phyloP scores from a whole-genome alignment of 805 yeast species.

The Starmerella apis region DNA sequence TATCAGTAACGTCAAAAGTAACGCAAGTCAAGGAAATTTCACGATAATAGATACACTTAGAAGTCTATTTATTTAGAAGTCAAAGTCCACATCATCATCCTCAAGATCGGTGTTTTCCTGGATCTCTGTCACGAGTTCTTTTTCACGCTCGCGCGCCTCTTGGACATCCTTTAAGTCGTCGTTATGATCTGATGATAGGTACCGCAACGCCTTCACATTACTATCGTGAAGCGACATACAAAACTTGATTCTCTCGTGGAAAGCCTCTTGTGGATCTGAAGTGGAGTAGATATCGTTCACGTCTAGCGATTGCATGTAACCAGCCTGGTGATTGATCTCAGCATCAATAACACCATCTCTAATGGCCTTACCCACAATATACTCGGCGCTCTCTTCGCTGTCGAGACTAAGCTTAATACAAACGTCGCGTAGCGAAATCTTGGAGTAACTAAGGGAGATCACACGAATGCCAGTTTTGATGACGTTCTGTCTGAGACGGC shows the following conservation, averaged over 20 bases:
- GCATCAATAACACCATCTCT: constrained; percentile 98
- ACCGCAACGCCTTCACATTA: constrained; percentile 88
- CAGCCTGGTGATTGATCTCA: constrained; percentile 76
- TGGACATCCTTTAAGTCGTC: constrained; percentile 43
- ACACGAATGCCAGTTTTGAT: constrained; percentile 95
- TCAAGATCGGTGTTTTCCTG: constrained; percentile 37
- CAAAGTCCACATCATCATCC: constrained; percentile 35
- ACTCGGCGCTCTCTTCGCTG: constrained; percentile 91
- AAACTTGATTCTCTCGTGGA: constrained; percentile 87
- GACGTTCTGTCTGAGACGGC: constrained; percentile 89
- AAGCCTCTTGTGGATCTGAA: constrained; percentile 70
- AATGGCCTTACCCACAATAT: constrained; percentile 91
- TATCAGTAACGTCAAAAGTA: no score
- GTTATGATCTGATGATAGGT: constrained; percentile 50
- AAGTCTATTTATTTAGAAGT: constrained; percentile 21
- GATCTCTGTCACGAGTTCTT: constrained; percentile 38
- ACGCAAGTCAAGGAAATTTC: no score
- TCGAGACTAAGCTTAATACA: constrained; percentile 87
- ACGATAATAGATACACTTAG: background rate
- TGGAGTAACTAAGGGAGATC: constrained; percentile 80
- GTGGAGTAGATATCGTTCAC: constrained; percentile 79
- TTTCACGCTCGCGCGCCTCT: constrained; percentile 49
- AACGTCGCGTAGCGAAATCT: constrained; percentile 83
- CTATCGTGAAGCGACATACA: constrained; percentile 86
- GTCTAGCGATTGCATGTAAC: constrained; percentile 85